phyloP scores from a whole-genome alignment of 768 basidiomycete genomes.

The Phanerochaete sordida region DNA sequence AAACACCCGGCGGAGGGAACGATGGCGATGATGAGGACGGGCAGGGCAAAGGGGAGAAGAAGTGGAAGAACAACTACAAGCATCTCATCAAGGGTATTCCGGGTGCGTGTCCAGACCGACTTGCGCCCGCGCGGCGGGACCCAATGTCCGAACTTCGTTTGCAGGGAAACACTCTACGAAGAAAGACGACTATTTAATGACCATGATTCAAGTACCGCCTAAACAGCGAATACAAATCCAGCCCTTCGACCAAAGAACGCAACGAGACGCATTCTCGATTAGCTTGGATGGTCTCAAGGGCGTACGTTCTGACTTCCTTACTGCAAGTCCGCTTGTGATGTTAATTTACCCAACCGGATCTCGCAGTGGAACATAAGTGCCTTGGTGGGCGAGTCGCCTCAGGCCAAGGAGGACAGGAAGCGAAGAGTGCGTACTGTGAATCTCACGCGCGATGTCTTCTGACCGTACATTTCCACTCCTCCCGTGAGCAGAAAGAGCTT shows the following conservation, averaged over 20 bases:
- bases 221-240: conserved; percentile 64
- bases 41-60: conserved; percentile 53
- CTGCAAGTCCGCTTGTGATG: not conserved
- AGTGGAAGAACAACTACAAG: conserved; percentile 74
- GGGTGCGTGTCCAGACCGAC: conserved; percentile 34
- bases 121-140: conserved; percentile 1
- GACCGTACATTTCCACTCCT: not conserved
- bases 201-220: conserved; percentile 63
- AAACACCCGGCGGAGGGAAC: conserved; percentile 35
- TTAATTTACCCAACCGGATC: not conserved
- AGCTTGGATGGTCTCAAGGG: conserved; percentile 39
- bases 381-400: conserved; percentile 63
- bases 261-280: conserved; percentile 70
- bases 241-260: conserved; percentile 63
- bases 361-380: conserved; percentile 63
- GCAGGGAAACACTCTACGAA: conserved; percentile 77
- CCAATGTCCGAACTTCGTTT: not conserved
- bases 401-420: conserved; percentile 75
- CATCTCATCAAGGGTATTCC: conserved; percentile 75
- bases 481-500: conserved; percentile 57
- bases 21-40: conserved; percentile 54
- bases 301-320: not conserved
- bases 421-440: conserved; percentile 54
- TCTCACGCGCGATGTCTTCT: not conserved
- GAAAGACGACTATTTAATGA: conserved; percentile 70